Conservation (phyloP, 1,139 yeast species). For the Magnusiomyces tetraspermus region DNA sequence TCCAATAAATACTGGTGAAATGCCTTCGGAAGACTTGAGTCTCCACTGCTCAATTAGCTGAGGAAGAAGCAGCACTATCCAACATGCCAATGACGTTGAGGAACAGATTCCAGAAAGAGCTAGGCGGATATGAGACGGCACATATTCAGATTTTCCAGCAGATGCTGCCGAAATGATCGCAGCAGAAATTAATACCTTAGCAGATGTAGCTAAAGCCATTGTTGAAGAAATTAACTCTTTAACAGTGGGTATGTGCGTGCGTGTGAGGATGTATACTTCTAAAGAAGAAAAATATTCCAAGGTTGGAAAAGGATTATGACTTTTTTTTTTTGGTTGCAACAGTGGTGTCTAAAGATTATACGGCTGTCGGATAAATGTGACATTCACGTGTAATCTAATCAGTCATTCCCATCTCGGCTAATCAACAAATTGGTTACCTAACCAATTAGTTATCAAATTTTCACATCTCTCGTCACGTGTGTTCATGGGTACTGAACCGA, state of each 20-base stretch:
- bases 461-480: no score
- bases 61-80: conserved; percentile 73
- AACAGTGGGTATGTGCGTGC: no score
- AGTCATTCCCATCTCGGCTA: no score
- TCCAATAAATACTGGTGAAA: conserved; percentile 57
- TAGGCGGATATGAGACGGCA: conserved; percentile 32
- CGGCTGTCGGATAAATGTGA: no score
- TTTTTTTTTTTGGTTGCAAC: not conserved
- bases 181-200: not conserved
- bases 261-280: no score
- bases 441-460: no score
- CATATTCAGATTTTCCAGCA: not conserved
- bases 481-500: not conserved
- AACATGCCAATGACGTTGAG: conserved; percentile 49
- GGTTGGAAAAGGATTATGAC: no score
- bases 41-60: conserved; percentile 80
- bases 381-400: no score
- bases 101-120: conserved; percentile 58
- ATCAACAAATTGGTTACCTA: no score
- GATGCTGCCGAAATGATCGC: not conserved
- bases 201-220: not conserved
- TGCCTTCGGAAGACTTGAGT: conserved; percentile 67
- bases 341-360: no score
- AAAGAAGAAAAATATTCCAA: no score
- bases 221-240: not conserved